These are phyloP conservation scores for Sporisorium exsertum DNA, from an alignment of 1,284 basidiomycete species.

Conservation along the genomic window DNA sequence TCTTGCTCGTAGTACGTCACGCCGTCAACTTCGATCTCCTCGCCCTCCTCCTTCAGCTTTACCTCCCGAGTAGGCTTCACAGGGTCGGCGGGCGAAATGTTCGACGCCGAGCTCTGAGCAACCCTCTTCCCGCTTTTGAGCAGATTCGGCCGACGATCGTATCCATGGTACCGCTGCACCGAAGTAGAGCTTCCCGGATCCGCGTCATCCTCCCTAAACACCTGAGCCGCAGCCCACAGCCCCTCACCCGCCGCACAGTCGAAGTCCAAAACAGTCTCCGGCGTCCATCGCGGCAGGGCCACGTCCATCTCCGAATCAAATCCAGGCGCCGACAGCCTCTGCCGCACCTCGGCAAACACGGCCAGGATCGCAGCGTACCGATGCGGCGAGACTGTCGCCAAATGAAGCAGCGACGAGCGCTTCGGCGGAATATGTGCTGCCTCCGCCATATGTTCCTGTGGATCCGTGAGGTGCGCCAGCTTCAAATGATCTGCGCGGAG, in stretches of 20 bases:
- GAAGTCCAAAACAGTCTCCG: conserved; percentile 54
- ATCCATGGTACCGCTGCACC: conserved; percentile 38
- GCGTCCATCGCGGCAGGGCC: conserved; percentile 43
- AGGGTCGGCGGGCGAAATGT: conserved; percentile 22
- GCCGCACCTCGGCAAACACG: conserved; percentile 39
- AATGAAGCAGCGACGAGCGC: conserved; percentile 41
- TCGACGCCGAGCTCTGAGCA: conserved; percentile 26
- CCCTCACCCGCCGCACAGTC: conserved; percentile 58
- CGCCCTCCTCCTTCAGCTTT: conserved; percentile 31
- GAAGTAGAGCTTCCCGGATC: conserved; percentile 10
- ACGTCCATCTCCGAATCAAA: not conserved
- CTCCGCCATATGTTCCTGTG: conserved; percentile 36
- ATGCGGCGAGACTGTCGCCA: conserved; percentile 42
- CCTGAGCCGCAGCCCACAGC: conserved; percentile 61
- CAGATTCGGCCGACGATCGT: conserved; percentile 43
- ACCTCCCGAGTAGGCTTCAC: conserved; percentile 16
- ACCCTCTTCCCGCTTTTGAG: conserved; percentile 50
- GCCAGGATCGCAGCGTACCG: conserved; percentile 52
- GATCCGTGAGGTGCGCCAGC: conserved; percentile 39
- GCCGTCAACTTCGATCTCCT: conserved; percentile 38
- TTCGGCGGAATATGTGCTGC: conserved; percentile 43
- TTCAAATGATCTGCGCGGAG: conserved; percentile 40
- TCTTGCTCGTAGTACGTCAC: conserved; percentile 41
- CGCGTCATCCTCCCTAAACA: conserved; percentile 36
- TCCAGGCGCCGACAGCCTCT: conserved; percentile 20